Evolutionary conservation across 176 grass and related monocot species (phyloP).

Genomic region (Cymbopogon citratus): DNA sequence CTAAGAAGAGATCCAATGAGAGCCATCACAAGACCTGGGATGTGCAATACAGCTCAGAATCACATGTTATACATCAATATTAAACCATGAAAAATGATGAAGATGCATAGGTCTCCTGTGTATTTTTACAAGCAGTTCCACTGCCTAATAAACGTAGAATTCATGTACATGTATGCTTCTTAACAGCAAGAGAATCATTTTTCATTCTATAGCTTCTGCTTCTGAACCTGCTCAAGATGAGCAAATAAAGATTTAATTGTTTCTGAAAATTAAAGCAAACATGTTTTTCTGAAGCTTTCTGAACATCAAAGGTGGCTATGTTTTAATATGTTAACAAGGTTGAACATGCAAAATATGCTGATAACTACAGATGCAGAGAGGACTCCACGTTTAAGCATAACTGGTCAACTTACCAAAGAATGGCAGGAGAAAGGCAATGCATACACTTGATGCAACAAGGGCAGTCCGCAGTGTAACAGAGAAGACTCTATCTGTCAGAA

Average conservation of each 20-base stretch:
- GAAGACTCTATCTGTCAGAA: conserved; percentile 40
- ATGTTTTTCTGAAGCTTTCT: background rate
- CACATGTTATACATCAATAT: background rate
- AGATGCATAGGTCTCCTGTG: background rate
- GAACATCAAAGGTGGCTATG: background rate
- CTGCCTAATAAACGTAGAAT: background rate
- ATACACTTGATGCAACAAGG: conserved; percentile 67
- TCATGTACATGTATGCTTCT: background rate
- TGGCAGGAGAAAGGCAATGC: conserved; percentile 79
- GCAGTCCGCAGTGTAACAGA: conserved; percentile 49
- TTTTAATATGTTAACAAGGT: too few relatives aligned
- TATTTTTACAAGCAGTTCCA: background rate
- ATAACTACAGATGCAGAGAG: background rate
- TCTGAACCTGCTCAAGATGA: background rate
- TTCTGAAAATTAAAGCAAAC: background rate
- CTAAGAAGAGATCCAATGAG: conserved; percentile 85
- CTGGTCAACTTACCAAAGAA: conserved; percentile 62
- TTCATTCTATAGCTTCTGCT: background rate
- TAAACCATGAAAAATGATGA: background rate
- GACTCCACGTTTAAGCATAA: background rate
- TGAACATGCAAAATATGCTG: background rate
- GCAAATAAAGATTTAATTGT: background rate
- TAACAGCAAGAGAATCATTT: background rate
- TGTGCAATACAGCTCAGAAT: conserved; percentile 14
- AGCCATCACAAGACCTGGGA: conserved; percentile 85